Evolutionary conservation across 1,139 yeast species (phyloP), one percentile per base, ranked within the genome.

Genomic region (Yarrowia galli): DNA sequence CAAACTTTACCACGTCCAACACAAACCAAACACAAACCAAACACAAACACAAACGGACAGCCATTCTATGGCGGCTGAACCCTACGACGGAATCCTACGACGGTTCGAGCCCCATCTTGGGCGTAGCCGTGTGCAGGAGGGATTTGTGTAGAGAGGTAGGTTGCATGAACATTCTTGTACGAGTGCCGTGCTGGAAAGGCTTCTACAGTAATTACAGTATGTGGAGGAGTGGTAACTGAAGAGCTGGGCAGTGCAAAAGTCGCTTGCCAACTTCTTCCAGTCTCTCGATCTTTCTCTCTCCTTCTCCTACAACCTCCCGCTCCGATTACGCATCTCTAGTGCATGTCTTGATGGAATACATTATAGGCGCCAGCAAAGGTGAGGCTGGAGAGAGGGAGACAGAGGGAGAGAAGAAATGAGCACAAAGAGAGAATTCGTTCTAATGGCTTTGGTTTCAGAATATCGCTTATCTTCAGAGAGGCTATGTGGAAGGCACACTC

Each of bases 301-400:
- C n/a, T n/a, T 16, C 51, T 16, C 35, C 13, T 25, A 1, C 20
- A 4, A 4, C 38, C 23, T 10, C 36, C 1, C 12, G 8, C 56
- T 35, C 58, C 54, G 54, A 49, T 32, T 32, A 32, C 40, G 58
- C 58, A 51, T 51, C 58, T 51, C 58, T 35, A 20, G 43, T 51
- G 58, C 58, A 51, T 36, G 58, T 51, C 42, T 35, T 35, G 28
- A 51, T 51, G 58, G 58, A 28, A 20, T 51, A 51, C 58, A 51
- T 51, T 32, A 35, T 35, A 35, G 25, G 28, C 42, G 58, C 58
- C 22, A 36, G 51, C 49, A 46, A 20, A 13, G 42, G 25, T 25
- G 8, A 13, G 28, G 35, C 25, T 32, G 28, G 56, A 35, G 42
- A 35, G 56, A 51, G 42, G 12, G 18, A 51, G 23, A 49, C 6